These are phyloP conservation scores for Plantago ovata DNA, from an alignment of 257 asterid genomes.

Conservation along the genomic window DNA sequence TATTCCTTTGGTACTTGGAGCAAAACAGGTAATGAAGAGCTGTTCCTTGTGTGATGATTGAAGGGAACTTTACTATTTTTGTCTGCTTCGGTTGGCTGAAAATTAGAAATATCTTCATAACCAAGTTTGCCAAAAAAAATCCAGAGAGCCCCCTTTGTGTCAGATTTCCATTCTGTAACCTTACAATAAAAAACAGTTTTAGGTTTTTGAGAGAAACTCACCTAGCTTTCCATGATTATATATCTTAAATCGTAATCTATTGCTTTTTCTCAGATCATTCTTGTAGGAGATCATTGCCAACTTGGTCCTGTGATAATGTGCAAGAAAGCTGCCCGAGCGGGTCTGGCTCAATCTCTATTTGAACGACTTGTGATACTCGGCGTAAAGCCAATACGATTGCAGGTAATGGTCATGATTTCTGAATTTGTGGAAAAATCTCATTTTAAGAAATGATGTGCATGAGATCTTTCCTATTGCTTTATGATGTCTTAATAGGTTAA, in stretches of 20 bases:
- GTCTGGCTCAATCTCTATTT: constrained; percentile 92
- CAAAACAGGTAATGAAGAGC: constrained; percentile 62
- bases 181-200: no score
- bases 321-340: constrained; percentile 99
- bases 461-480: neutral
- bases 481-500: constrained; percentile 1
- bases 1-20: constrained; percentile 96
- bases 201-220: no score
- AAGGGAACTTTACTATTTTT: no score
- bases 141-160: no score
- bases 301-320: constrained; percentile 99
- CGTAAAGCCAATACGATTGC: constrained; percentile 94
- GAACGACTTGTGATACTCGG: constrained; percentile 97
- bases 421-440: constrained; percentile 6
- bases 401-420: constrained; percentile 47
- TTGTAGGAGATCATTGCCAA: constrained; percentile 99
- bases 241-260: constrained; percentile 7
- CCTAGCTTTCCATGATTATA: no score
- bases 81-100: no score
- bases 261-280: constrained; percentile 56
- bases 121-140: no score
- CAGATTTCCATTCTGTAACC: no score
- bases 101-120: no score
- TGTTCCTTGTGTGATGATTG: constrained; percentile 3
- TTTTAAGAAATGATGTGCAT: constrained; percentile 11